Evolutionary conservation across 768 basidiomycete genomes (phyloP).

Genomic region (Gloeophyllum trabeum): DNA sequence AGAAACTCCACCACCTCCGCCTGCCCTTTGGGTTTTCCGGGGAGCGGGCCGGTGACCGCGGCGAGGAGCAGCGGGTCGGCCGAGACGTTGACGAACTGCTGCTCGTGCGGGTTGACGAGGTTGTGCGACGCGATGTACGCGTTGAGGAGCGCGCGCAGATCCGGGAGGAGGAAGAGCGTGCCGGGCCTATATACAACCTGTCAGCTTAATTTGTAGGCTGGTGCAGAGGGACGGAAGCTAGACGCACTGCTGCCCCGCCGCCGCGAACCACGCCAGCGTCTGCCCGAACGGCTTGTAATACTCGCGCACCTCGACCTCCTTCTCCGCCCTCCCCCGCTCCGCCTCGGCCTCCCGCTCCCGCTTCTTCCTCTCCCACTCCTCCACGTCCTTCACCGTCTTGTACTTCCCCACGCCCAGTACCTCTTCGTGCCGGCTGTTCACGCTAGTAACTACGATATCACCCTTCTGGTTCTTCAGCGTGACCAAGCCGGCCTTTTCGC

Average conservation of each 20-base stretch:
- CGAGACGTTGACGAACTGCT: slow-evolving; percentile 63
- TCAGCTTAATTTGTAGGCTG: no score
- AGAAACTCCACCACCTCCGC: slow-evolving; percentile 31
- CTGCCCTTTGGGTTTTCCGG: slow-evolving; percentile 10
- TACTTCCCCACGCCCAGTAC: slow-evolving; percentile 40
- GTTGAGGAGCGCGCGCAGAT: slow-evolving; percentile 49
- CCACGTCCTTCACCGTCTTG: slow-evolving; percentile 55
- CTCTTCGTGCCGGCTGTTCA: slow-evolving; percentile 45
- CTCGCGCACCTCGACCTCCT: slow-evolving; percentile 50
- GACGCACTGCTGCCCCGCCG: slow-evolving; percentile 50
- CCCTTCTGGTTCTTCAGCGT: slow-evolving; percentile 52
- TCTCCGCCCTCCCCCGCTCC: slow-evolving; percentile 26
- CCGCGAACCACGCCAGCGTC: slow-evolving; percentile 51
- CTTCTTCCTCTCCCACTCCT: slow-evolving; percentile 49
- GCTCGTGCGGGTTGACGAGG: slow-evolving; percentile 56
- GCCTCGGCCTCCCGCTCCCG: slow-evolving; percentile 40
- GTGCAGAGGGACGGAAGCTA: no score
- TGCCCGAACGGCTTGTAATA: slow-evolving; percentile 65
- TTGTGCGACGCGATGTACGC: slow-evolving; percentile 48
- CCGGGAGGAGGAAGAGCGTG: slow-evolving; percentile 39
- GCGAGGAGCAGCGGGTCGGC: slow-evolving; percentile 17
- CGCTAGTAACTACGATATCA: slow-evolving; percentile 40
- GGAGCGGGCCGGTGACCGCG: slow-evolving; percentile 20
- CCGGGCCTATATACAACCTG: slow-evolving; percentile 30
- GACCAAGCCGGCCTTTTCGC: slow-evolving; percentile 65